A percentile compares a stretch with the other conserved stretches of the same genome.
These are phyloP conservation scores for Pseudonectria buxi DNA, from an alignment of 2,329 filamentous ascomycete genomes.

Conservation along the genomic window DNA sequence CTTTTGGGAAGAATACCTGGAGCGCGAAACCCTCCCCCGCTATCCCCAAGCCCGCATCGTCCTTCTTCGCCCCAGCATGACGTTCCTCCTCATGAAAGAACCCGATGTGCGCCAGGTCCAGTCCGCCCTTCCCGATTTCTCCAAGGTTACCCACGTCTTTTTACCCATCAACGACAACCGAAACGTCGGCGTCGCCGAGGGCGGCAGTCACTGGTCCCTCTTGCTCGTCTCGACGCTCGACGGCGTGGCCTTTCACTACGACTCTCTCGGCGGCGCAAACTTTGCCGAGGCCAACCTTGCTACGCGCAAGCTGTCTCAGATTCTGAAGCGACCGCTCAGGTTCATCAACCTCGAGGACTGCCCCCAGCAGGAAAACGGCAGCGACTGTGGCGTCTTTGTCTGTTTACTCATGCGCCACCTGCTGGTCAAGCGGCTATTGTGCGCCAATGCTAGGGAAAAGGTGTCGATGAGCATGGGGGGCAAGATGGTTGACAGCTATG, in stretches of 20 bases:
- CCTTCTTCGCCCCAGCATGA: conserved; percentile 87
- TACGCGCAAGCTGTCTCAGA: conserved; percentile 58
- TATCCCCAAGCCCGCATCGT: conserved; percentile 82
- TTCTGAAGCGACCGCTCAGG: conserved; percentile 61
- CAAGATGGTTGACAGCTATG: conserved; percentile 72
- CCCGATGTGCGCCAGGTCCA: conserved; percentile 48
- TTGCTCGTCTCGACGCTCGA: conserved; percentile 85
- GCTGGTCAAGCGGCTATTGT: conserved; percentile 75
- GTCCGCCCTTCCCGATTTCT: conserved; percentile 74
- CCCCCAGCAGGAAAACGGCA: conserved; percentile 86
- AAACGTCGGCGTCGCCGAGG: conserved; percentile 71
- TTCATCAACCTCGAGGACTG: conserved; percentile 80
- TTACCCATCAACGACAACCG: conserved; percentile 88
- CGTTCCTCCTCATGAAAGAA: conserved; percentile 80
- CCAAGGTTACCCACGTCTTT: conserved; percentile 81
- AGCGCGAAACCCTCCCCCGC: conserved; percentile 74
- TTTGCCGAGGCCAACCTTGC: conserved; percentile 64
- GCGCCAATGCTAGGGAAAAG: conserved; percentile 73
- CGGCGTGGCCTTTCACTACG: conserved; percentile 92
- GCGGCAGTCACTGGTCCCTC: conserved; percentile 90
- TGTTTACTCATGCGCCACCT: conserved; percentile 92
- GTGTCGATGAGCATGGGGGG: conserved; percentile 91
- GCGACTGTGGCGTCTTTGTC: conserved; percentile 93
- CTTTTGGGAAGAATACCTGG: conserved; percentile 97
- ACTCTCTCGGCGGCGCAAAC: conserved; percentile 74